phyloP scores from a whole-genome alignment of 768 basidiomycete genomes.

The Nidularia pulvinata region DNA sequence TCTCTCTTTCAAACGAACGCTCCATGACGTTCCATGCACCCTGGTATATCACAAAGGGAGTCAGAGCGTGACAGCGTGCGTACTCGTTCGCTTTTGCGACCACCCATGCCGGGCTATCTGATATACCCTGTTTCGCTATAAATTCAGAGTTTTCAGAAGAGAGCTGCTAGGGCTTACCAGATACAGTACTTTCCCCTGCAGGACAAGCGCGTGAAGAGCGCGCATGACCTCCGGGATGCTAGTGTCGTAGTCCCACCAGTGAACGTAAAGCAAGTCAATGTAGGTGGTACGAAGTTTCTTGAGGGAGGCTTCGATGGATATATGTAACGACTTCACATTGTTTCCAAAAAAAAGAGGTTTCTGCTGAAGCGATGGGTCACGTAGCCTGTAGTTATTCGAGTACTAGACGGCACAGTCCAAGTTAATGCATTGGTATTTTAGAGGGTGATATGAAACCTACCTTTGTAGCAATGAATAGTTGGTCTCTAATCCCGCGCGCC shows the following conservation, averaged over 20 bases:
- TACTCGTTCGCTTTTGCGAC: constrained; percentile 10
- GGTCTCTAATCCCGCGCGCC: constrained; percentile 37
- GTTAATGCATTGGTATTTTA: not conserved
- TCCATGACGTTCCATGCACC: constrained; percentile 7
- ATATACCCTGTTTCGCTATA: not conserved
- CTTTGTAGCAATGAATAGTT: constrained; percentile 46
- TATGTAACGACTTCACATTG: constrained; percentile 33
- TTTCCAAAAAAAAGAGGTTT: constrained; percentile 37
- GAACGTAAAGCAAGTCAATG: constrained; percentile 13
- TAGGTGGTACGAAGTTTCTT: constrained; percentile 39
- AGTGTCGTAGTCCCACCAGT: constrained; percentile 52
- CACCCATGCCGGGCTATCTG: constrained; percentile 6
- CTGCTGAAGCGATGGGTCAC: constrained; percentile 18
- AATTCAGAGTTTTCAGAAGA: not conserved
- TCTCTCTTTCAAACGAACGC: constrained; percentile 8
- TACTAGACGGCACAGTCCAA: constrained; percentile 13
- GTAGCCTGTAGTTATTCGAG: constrained; percentile 19
- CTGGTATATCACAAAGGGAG: constrained; percentile 9
- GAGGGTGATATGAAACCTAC: constrained; percentile 9
- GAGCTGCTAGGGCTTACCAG: constrained; percentile 14
- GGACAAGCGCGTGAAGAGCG: constrained; percentile 47
- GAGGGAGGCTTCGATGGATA: constrained; percentile 35
- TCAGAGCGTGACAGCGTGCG: constrained; percentile 6
- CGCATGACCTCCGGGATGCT: constrained; percentile 58
- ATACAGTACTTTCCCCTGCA: constrained; percentile 50